Base-by-base conservation (phyloP, 2,329 filamentous ascomycete species). In the Penicillium sp. region DNA sequence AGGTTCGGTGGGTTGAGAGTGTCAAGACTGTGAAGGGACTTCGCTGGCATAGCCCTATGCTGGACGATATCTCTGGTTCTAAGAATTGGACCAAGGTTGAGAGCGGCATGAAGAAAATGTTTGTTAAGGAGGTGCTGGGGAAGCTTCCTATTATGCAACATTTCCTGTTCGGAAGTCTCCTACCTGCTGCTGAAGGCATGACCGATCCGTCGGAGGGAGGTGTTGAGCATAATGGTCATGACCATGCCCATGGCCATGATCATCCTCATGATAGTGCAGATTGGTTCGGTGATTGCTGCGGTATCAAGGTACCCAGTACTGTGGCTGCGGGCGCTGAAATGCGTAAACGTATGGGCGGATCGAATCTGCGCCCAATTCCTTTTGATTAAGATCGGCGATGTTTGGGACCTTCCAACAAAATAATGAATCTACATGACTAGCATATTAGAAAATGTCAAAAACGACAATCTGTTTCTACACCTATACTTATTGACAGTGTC, bases 111-210 rank as follows among this genome's bases (percentile, higher is more conserved):
- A 84, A 90, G 58, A 89, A 91, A 63, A 99, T 99, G 95, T 97
- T 97, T 69, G 82, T 93, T 49, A 89, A 88, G 38, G 94, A 99
- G 74, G 93, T 99, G 0, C 75, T 99, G 49, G 87, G 89, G 31
- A 99, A 99, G 75, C 73, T 99, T 53, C 94, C 94, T 0, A 93
- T 99, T 41, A 97, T 97, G 91, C 94, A 99, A 76, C 95, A 99
- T 73, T 99, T 99, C 66, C 70, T 99, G 52, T 99, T 99, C 69
- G 94, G 94, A 0, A 88, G 86, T 9, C 75, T 99, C 48, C 81
- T 99, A 1, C 88, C 90, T 0, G 91, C 93, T 0, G 84, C 81
- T 0, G 84, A 90, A 22, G 90, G 85, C 1, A 97, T 99, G 94
- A 76, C 79, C 10, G 77, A 75, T 43, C 61, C 63, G 6, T 74